phyloP scores from a whole-genome alignment of 371 early-diverging fungal species.

The Blastocladiella emersonii region DNA sequence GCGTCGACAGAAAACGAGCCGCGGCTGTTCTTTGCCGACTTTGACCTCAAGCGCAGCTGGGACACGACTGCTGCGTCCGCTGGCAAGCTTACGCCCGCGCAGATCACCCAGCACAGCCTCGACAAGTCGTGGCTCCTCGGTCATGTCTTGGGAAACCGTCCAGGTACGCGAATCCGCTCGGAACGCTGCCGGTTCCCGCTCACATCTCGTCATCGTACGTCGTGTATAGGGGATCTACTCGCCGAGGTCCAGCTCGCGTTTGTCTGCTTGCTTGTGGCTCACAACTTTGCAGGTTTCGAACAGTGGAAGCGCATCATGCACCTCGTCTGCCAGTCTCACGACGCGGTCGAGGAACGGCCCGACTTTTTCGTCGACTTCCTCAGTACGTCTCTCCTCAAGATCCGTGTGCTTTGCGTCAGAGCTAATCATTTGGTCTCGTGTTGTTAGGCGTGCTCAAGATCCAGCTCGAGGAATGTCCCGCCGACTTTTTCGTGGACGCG shows the following conservation, averaged over 20 bases:
- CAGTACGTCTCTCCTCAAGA: constrained; percentile 22
- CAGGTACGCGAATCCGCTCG: too few species aligned
- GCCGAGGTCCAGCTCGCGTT: constrained; percentile 75
- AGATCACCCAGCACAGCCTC: constrained; percentile 61
- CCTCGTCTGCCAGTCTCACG: constrained; percentile 46
- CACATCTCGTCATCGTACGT: not conserved
- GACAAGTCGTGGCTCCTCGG: constrained; percentile 80
- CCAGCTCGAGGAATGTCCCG: constrained; percentile 65
- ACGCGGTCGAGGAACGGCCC: constrained; percentile 32
- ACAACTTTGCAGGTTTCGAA: constrained; percentile 71
- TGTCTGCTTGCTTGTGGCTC: constrained; percentile 61
- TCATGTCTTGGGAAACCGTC: constrained; percentile 22
- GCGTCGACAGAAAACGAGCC: constrained; percentile 1
- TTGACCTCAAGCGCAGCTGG: constrained; percentile 15
- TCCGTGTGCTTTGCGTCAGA: not conserved
- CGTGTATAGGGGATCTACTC: too few species aligned
- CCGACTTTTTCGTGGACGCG: constrained; percentile 62
- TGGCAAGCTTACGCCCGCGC: constrained; percentile 31
- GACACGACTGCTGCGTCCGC: constrained; percentile 25
- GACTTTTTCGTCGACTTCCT: constrained; percentile 39
- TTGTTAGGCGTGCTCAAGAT: constrained; percentile 28
- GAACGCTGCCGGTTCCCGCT: not conserved
- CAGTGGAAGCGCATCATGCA: constrained; percentile 75
- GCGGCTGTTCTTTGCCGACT: constrained; percentile 10
- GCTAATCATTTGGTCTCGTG: constrained; percentile 5